Evolutionary conservation across 441 rosid genomes (phyloP).

Genomic region (Erysimum pusillum): DNA sequence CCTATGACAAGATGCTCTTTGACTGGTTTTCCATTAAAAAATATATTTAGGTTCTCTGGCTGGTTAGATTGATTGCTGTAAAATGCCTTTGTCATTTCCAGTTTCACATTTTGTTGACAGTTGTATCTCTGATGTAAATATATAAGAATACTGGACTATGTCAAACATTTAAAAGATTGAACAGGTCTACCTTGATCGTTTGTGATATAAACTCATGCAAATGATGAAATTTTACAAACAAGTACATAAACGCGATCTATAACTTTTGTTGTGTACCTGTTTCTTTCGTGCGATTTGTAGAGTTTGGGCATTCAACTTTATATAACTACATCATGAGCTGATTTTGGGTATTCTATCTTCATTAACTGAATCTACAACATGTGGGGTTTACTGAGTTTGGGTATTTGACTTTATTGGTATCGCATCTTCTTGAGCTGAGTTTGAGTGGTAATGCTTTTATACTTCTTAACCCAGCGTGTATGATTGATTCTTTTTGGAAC

Average conservation of each 20-base stretch:
- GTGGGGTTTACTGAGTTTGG: conserved; percentile 11
- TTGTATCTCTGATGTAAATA: conserved; percentile 1
- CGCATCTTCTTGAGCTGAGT: conserved; percentile 14
- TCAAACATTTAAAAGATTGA: background rate
- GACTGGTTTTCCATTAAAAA: background rate
- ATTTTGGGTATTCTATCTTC: background rate
- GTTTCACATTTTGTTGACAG: background rate
- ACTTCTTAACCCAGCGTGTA: background rate
- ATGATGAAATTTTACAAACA: background rate
- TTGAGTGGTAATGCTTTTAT: background rate
- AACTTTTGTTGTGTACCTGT: conserved; percentile 13
- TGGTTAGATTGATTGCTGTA: conserved; percentile 6
- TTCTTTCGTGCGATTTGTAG: conserved; percentile 3
- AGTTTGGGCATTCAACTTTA: background rate
- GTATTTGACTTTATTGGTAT: conserved; percentile 10
- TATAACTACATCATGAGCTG: no score
- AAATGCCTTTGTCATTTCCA: background rate
- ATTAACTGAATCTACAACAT: conserved; percentile 19
- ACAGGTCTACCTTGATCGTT: background rate
- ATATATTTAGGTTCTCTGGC: conserved; percentile 1
- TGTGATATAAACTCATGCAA: conserved; percentile 11
- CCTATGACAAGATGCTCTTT: conserved; percentile 3
- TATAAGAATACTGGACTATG: conserved; percentile 10
- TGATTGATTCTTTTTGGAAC: background rate
- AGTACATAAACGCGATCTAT: background rate